These are phyloP conservation scores for Physaria fendleri DNA, from an alignment of 345 rosid species.

Conservation along the genomic window DNA sequence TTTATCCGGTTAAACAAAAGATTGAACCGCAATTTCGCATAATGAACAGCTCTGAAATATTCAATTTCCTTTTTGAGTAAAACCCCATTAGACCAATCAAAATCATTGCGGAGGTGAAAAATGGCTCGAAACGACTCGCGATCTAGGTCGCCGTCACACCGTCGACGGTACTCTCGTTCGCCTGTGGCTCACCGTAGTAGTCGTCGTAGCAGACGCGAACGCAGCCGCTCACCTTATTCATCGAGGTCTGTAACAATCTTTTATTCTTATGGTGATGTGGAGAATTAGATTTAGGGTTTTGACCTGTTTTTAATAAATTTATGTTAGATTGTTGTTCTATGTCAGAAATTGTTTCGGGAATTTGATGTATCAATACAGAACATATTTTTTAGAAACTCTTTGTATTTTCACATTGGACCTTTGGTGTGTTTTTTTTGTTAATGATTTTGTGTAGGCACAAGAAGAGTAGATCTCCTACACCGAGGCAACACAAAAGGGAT, in stretches of 20 bases:
- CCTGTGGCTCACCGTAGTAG: constrained; percentile 29
- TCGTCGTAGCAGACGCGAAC: constrained; percentile 45
- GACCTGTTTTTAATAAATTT: no score
- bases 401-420: not conserved
- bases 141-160: constrained; percentile 58
- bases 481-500: constrained; percentile 42
- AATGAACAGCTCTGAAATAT: not conserved
- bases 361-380: not conserved
- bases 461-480: constrained; percentile 54
- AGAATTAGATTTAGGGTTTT: not conserved
- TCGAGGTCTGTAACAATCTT: constrained; percentile 22
- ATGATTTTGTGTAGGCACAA: constrained; percentile 38
- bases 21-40: not conserved
- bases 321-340: not conserved
- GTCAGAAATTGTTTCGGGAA: not conserved
- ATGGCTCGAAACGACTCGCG: constrained; percentile 56
- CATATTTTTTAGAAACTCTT: not conserved
- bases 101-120: not conserved
- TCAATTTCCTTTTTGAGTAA: not conserved
- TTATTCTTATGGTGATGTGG: not conserved
- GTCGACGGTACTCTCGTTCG: constrained; percentile 42
- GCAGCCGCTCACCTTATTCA: constrained; percentile 28
- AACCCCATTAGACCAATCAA: not conserved
- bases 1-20: not conserved
- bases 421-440: constrained; percentile 1